A percentile compares a stretch with the other conserved stretches of the same genome.
Evolutionary conservation across 495 filamentous ascomycete genomes (phyloP).

Genomic region (Penicillium canariense): DNA sequence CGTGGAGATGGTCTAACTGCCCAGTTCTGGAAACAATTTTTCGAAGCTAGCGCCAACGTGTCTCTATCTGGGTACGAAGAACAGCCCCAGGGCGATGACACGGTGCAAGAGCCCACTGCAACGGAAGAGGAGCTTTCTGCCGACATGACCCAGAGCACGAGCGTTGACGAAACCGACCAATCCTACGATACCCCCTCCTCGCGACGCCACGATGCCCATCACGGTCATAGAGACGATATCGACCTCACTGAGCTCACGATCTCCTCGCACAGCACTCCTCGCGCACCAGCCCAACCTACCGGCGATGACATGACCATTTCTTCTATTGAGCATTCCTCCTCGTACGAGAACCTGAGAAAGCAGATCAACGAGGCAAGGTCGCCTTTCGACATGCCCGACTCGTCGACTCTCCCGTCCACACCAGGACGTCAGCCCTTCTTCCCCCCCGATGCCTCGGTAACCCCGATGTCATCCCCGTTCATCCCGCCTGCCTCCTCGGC

Average conservation of each 20-base stretch:
- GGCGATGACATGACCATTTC: slow-evolving; percentile 56
- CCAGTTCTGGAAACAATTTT: slow-evolving; percentile 99
- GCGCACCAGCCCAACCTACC: slow-evolving; percentile 46
- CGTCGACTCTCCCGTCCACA: slow-evolving; percentile 44
- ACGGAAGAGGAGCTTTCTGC: slow-evolving; percentile 51
- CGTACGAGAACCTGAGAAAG: slow-evolving; percentile 30
- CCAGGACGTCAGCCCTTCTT: slow-evolving; percentile 32
- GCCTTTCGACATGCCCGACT: slow-evolving; percentile 40
- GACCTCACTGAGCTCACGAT: slow-evolving; percentile 53
- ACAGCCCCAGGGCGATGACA: slow-evolving; percentile 51
- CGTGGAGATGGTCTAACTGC: slow-evolving; percentile 1
- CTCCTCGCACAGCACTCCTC: slow-evolving; percentile 51
- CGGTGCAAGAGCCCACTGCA: slow-evolving; percentile 47
- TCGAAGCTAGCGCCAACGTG: slow-evolving; percentile 96
- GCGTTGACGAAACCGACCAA: slow-evolving; percentile 24
- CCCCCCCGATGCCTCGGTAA: slow-evolving; percentile 31
- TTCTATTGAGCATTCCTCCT: slow-evolving; percentile 54
- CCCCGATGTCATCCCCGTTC: slow-evolving; percentile 49
- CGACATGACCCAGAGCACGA: slow-evolving; percentile 41
- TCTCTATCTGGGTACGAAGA: slow-evolving; percentile 97
- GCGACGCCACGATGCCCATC: slow-evolving; percentile 18
- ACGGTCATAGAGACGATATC: slow-evolving; percentile 48
- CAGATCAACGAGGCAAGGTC: slow-evolving; percentile 29
- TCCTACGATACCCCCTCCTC: slow-evolving; percentile 40
- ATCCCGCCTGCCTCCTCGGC: slow-evolving; percentile 46